Base-by-base conservation (phyloP, 2,329 filamentous ascomycete species). In the Drechslerella dactyloides region DNA sequence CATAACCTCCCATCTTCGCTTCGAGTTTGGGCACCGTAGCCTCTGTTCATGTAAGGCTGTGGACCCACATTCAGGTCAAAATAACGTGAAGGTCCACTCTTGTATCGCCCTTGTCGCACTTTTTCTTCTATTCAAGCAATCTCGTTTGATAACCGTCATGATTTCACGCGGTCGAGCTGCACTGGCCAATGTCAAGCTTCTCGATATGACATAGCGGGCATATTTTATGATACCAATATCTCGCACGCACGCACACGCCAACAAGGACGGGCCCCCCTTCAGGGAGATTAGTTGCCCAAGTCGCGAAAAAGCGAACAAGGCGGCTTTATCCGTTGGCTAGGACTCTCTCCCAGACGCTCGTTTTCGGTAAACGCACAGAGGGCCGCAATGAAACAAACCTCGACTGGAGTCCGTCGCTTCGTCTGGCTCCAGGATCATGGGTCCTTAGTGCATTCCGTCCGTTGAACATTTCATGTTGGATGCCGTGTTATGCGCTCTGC, bases 351-450 rank as follows among this genome's bases (percentile, higher is more conserved):
- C 54, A 65, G 55, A 46, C 68, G 42, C 48, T 65, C 46, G 60
- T 72, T 72, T 64, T 65, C 68, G 66, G 66, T 70, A 70, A 70
- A 50, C 59, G 59, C 66, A 64, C 66, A 59, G 66, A 60, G 17
- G 66, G 46, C 58, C 50, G 60, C 66, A 60, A 64, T 55, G 61
- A 53, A 53, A 53, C 44, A 48, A 19, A 48, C 44, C 19, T 17
- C 6, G 17, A 17, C 11, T 44, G 44, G 40, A 48, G 44, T 4
- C 44, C 17, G 44, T 42, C 37, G 37, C 37, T 42, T 42, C 37
- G 11, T 42, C 37, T 42, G 37, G 37, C 37, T 15, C 44, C 44
- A 48, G 44, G 19, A 21, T 48, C n/a, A 48, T 19, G 44, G 44
- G 44, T 19, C 40, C 40, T 21, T 48, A 6, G 44, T 48, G 44